These are phyloP conservation scores for Macrophomina tecta DNA, from an alignment of 2,329 filamentous ascomycete genomes.

Conservation along the genomic window DNA sequence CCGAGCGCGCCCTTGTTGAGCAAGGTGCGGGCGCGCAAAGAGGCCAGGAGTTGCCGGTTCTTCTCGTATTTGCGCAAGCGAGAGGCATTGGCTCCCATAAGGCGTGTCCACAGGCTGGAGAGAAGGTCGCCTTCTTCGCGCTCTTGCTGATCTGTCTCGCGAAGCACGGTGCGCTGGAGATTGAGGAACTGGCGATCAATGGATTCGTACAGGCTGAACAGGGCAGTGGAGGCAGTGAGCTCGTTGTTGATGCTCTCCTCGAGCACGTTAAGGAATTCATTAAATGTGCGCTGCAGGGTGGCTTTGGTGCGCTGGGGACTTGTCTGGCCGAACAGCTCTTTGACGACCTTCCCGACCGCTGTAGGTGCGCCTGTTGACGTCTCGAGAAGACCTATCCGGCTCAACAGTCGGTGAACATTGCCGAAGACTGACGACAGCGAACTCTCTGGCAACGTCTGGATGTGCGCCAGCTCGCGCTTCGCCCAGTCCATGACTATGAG, in stretches of 20 bases:
- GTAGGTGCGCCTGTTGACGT: conserved; percentile 62
- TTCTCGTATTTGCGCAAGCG: conserved; percentile 89
- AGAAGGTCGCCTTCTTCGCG: conserved; percentile 81
- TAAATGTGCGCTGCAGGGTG: conserved; percentile 84
- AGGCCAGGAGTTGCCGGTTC: conserved; percentile 79
- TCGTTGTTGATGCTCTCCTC: conserved; percentile 90
- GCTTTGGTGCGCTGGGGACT: conserved; percentile 79
- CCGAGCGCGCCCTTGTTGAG: conserved; percentile 86
- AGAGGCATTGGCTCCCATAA: conserved; percentile 76
- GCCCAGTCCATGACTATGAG: conserved; percentile 97
- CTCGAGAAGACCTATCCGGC: conserved; percentile 58
- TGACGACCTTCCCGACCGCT: conserved; percentile 70
- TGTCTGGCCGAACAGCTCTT: conserved; percentile 78
- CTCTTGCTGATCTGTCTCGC: conserved; percentile 82
- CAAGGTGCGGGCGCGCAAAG: conserved; percentile 81
- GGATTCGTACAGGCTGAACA: conserved; percentile 89
- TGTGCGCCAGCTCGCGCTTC: conserved; percentile 77
- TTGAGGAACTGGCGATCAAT: conserved; percentile 92
- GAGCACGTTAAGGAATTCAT: conserved; percentile 83
- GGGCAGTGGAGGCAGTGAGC: conserved; percentile 76
- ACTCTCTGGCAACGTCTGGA: conserved; percentile 66
- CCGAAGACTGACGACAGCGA: conserved; percentile 77
- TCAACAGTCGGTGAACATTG: conserved; percentile 81
- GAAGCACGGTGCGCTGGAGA: conserved; percentile 81
- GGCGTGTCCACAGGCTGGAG: conserved; percentile 81